A percentile compares a stretch with the other conserved stretches of the same genome.
Evolutionary conservation across 768 basidiomycete species (phyloP).

Genomic region (Lactifluus pinguis): DNA sequence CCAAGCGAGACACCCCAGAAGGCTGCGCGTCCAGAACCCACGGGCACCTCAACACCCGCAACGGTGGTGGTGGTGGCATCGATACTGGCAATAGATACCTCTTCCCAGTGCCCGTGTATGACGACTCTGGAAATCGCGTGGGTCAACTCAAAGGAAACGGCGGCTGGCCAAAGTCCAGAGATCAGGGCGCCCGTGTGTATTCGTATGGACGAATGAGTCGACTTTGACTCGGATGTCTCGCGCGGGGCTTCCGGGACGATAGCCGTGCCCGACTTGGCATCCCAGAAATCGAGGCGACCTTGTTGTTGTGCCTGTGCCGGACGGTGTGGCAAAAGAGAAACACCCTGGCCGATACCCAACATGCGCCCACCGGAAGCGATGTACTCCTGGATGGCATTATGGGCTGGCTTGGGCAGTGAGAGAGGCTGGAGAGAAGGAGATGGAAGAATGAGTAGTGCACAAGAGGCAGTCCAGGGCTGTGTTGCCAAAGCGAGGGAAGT

Average conservation of each 20-base stretch:
- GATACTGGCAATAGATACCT: neutral
- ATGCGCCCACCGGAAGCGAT: slow-evolving; percentile 62
- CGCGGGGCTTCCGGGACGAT: slow-evolving; percentile 3
- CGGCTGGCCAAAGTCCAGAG: slow-evolving; percentile 2
- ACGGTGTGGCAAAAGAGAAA: slow-evolving; percentile 34
- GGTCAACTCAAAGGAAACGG: slow-evolving; percentile 4
- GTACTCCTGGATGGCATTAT: slow-evolving; percentile 43
- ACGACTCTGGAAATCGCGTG: neutral
- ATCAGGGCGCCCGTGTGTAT: slow-evolving; percentile 1
- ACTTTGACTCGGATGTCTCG: neutral
- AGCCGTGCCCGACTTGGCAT: slow-evolving; percentile 29
- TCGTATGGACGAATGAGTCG: neutral
- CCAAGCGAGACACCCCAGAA: slow-evolving; percentile 14
- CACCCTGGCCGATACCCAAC: slow-evolving; percentile 55
- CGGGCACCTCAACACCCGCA: slow-evolving; percentile 9
- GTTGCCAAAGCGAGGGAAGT: slow-evolving; percentile 44
- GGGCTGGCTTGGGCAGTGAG: slow-evolving; percentile 32
- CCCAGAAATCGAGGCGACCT: slow-evolving; percentile 27
- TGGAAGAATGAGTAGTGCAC: slow-evolving; percentile 76
- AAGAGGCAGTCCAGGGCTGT: slow-evolving; percentile 70
- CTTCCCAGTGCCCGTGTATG: slow-evolving; percentile 9
- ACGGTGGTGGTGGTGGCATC: neutral
- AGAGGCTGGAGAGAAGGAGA: slow-evolving; percentile 37
- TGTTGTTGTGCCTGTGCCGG: slow-evolving; percentile 18
- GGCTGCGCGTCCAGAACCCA: slow-evolving; percentile 12